These are phyloP conservation scores for Amphicarpaea edgeworthii DNA, from an alignment of 306 rosid species.

Conservation along the genomic window DNA sequence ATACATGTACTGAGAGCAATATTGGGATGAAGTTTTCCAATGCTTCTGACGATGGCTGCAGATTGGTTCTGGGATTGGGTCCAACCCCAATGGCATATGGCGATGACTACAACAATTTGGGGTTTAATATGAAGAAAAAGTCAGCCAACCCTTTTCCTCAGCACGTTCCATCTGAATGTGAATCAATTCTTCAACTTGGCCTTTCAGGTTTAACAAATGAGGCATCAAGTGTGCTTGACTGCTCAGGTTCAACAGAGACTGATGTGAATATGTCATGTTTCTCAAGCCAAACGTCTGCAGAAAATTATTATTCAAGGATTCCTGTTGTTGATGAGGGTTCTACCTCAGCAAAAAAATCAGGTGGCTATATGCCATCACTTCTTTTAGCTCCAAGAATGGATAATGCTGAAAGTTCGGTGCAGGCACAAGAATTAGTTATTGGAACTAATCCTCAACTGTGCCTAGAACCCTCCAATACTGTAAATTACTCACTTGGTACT, in stretches of 20 bases:
- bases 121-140: conserved; percentile 59
- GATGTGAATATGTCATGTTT: conserved; percentile 55
- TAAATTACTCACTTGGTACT: conserved; percentile 63
- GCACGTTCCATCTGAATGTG: conserved; percentile 65
- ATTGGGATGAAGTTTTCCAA: conserved; percentile 57
- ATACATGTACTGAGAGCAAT: conserved; percentile 53
- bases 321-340: conserved; percentile 93
- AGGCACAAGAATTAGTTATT: conserved; percentile 55
- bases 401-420: conserved; percentile 49
- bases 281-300: conserved; percentile 59
- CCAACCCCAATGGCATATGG: conserved; percentile 83
- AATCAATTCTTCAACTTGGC: conserved; percentile 88
- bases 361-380: conserved; percentile 95
- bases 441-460: conserved; percentile 50
- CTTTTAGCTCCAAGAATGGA: conserved; percentile 84
- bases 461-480: conserved; percentile 58
- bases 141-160: conserved; percentile 49
- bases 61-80: conserved; percentile 93
- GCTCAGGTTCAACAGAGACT: conserved; percentile 66
- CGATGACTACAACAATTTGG: conserved; percentile 59
- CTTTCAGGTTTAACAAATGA: conserved; percentile 85
- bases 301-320: conserved; percentile 54
- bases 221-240: conserved; percentile 63
- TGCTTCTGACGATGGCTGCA: conserved; percentile 82
- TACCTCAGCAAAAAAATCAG: conserved; percentile 89